Percentiles rank a stretch among this genome's conserved stretches.
phyloP scores from a whole-genome alignment of 768 basidiomycete species.

The Pisolithus orientalis region DNA sequence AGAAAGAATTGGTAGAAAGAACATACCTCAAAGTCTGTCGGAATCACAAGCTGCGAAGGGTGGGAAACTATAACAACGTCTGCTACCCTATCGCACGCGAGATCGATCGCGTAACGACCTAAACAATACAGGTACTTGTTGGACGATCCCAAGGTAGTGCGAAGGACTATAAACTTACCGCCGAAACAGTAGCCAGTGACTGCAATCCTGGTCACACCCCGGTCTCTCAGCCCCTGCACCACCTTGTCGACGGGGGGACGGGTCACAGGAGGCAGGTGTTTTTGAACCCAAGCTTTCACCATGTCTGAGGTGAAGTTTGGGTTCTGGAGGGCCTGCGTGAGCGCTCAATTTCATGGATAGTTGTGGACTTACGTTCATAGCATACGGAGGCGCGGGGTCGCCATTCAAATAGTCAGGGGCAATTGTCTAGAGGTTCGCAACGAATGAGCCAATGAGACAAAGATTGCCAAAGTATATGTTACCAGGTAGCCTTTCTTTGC shows the following conservation, averaged over 20 bases:
- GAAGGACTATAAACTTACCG: slow-evolving; percentile 12
- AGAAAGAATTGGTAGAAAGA: not conserved
- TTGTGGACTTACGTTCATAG: not conserved
- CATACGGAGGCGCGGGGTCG: slow-evolving; percentile 25
- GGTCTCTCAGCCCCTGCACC: slow-evolving; percentile 29
- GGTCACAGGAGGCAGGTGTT: slow-evolving; percentile 28
- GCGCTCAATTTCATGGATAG: not conserved
- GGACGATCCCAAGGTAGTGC: not conserved
- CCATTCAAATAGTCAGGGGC: slow-evolving; percentile 37
- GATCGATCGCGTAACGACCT: slow-evolving; percentile 39
- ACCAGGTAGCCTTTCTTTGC: not conserved
- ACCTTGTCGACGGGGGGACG: slow-evolving; percentile 33
- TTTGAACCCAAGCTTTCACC: slow-evolving; percentile 26
- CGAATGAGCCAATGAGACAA: not conserved
- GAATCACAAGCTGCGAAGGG: slow-evolving; percentile 38
- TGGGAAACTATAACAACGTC: slow-evolving; percentile 38
- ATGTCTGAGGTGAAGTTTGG: slow-evolving; percentile 14
- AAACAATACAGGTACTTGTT: not conserved
- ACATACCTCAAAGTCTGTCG: slow-evolving; percentile 33
- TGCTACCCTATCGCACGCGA: slow-evolving; percentile 36
- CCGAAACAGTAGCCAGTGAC: slow-evolving; percentile 41
- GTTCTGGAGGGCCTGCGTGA: not conserved
- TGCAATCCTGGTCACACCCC: slow-evolving; percentile 34
- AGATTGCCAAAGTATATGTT: not conserved
- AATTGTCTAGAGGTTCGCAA: not conserved